phyloP scores from a whole-genome alignment of 352 stramenopile species.

The Globisporangium yorkense region DNA sequence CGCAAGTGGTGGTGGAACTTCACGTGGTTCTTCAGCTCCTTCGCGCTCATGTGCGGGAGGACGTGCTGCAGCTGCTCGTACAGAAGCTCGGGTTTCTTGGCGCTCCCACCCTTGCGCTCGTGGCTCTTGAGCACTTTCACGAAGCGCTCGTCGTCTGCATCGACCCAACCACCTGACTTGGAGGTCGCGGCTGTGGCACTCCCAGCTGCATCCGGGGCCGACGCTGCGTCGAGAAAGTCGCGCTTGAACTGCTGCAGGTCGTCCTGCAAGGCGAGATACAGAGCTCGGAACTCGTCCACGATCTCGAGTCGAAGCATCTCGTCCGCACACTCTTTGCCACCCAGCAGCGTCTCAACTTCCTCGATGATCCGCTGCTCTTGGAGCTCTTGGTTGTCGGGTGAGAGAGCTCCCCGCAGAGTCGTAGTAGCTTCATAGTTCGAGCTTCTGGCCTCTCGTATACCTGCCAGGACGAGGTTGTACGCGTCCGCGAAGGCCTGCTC shows the following conservation, averaged over 20 bases:
- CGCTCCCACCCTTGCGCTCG: constrained; percentile 22
- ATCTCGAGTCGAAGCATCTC: constrained; percentile 50
- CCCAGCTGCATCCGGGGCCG: constrained; percentile 23
- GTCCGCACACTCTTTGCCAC: constrained; percentile 18
- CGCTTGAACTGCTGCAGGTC: constrained; percentile 32
- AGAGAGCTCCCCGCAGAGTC: background rate
- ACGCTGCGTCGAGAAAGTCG: constrained; percentile 32
- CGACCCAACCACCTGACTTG: constrained; percentile 37
- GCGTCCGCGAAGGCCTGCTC: constrained; percentile 30
- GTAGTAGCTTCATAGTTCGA: background rate
- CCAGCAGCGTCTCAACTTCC: constrained; percentile 13
- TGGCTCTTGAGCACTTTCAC: constrained; percentile 44
- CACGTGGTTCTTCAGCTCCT: constrained; percentile 42
- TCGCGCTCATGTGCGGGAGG: constrained; percentile 25
- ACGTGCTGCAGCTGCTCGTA: constrained; percentile 51
- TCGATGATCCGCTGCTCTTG: constrained; percentile 18
- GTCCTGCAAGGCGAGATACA: constrained; percentile 16
- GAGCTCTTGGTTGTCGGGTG: constrained; percentile 4
- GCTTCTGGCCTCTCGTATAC: constrained; percentile 13
- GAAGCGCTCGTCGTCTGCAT: constrained; percentile 55
- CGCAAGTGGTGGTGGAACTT: constrained; percentile 56
- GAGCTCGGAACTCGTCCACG: constrained; percentile 20
- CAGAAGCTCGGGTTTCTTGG: constrained; percentile 47
- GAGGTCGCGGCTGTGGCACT: constrained; percentile 27
- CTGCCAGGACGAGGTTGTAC: constrained; percentile 27